Evolutionary conservation across 345 rosid genomes (phyloP).

Genomic region (thale cress (Arabidopsis thaliana)): TAIR10.1 NC_003071.7:19415001-19415500

Average conservation of each 20-base stretch:
- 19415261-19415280: not conserved
- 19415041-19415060: not conserved
- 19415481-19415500: not conserved
- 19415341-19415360: not conserved
- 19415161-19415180: conserved; percentile 49
- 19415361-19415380: conserved; percentile 29
- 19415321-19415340: not conserved
- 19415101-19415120: not conserved
- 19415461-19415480: not conserved
- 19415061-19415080: conserved; percentile 43
- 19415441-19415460: not conserved
- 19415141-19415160: conserved; percentile 40
- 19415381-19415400: conserved; percentile 24
- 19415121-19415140: not conserved
- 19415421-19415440: not conserved
- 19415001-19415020: not conserved
- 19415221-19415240: not conserved
- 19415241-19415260: not conserved
- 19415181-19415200: conserved; percentile 28
- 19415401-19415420: not conserved
- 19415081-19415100: conserved; percentile 46
- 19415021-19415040: not conserved
- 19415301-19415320: not conserved
- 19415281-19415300: conserved; percentile 24
- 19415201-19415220: conserved; percentile 15